Conservation (phyloP, 345 rosid species). For the Linum lewisii region DNA sequence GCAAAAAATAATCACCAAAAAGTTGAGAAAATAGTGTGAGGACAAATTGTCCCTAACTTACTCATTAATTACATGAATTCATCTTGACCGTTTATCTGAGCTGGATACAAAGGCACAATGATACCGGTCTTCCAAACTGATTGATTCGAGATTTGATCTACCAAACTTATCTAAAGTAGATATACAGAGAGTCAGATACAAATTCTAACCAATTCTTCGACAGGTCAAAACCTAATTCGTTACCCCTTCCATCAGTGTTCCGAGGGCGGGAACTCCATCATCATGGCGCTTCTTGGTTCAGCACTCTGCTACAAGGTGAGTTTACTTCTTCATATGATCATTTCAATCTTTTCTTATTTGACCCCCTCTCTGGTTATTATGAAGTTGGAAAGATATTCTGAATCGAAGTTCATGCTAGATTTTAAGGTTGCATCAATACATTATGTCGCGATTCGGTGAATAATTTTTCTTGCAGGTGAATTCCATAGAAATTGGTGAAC, state of each 20-base stretch:
- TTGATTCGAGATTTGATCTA: neutral
- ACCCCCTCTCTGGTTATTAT: too few species aligned
- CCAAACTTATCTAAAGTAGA: neutral
- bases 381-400: too few species aligned
- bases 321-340: neutral
- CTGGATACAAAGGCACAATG: too few species aligned
- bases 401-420: too few species aligned
- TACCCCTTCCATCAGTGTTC: neutral
- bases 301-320: constrained; percentile 2
- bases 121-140: too few species aligned
- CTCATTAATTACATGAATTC: too few species aligned
- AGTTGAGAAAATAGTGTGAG: too few species aligned
- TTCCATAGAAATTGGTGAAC: neutral
- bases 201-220: neutral
- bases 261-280: neutral
- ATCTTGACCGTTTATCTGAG: too few species aligned
- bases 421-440: neutral
- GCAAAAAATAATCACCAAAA: too few species aligned
- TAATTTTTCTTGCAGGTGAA: neutral
- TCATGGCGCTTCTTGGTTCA: neutral
- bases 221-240: neutral
- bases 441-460: neutral
- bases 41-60: too few species aligned
- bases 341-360: neutral
- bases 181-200: too few species aligned